phyloP scores from a whole-genome alignment of 305 asterid species.

The Euphrasia arctica region DNA sequence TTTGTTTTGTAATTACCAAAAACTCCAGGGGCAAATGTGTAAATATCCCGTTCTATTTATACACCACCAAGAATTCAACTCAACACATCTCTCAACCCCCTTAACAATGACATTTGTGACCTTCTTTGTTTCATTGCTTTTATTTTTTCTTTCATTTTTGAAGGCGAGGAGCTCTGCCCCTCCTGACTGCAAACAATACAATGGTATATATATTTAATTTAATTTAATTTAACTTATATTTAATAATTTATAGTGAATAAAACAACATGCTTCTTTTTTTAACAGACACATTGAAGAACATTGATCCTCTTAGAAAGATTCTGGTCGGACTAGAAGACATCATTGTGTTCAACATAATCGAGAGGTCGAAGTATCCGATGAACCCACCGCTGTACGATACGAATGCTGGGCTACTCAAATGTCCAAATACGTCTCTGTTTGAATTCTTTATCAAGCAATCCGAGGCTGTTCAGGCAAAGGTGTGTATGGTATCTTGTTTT shows the following conservation, averaged over 20 bases:
- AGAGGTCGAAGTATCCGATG: constrained; percentile 49
- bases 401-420: too few species aligned
- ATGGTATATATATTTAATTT: too few species aligned
- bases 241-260: too few species aligned
- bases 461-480: constrained; percentile 83
- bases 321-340: constrained; percentile 74
- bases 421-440: constrained; percentile 33
- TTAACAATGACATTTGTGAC: too few species aligned
- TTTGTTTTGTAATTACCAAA: too few species aligned
- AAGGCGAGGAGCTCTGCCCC: not conserved
- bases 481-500: not conserved
- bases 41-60: too few species aligned
- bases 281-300: constrained; percentile 33
- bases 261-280: too few species aligned
- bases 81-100: too few species aligned
- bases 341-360: constrained; percentile 62
- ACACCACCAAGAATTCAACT: too few species aligned
- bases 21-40: too few species aligned
- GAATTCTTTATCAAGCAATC: constrained; percentile 50
- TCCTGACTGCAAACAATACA: not conserved
- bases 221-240: too few species aligned
- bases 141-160: not conserved
- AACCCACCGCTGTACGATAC: too few species aligned
- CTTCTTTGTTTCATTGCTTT: not conserved
- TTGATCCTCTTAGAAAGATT: constrained; percentile 57